A percentile compares a stretch with the other conserved stretches of the same genome.
Evolutionary conservation across 345 rosid species (phyloP).

Genomic region (Clausena lansium): DNA sequence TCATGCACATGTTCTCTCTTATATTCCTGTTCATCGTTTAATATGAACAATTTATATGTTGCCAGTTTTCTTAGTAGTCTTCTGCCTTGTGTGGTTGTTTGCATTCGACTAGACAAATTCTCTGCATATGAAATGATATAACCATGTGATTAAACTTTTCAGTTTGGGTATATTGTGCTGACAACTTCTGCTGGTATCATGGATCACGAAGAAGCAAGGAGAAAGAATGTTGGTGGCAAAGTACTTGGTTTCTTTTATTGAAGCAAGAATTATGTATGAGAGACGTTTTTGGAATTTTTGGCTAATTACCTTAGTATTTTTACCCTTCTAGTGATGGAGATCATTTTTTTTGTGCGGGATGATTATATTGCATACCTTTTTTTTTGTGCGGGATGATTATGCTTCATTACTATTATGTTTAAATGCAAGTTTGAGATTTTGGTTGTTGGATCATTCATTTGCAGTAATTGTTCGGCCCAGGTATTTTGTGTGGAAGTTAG

Average conservation of each 20-base stretch:
- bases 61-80: neutral
- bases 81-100: neutral
- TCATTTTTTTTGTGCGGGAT: neutral
- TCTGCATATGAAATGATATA: neutral
- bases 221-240: conserved; percentile 85
- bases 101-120: neutral
- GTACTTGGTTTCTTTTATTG: conserved; percentile 77
- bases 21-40: neutral
- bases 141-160: conserved; percentile 21
- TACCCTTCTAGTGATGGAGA: neutral
- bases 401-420: neutral
- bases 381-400: neutral
- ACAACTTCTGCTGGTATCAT: conserved; percentile 86
- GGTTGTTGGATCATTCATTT: neutral
- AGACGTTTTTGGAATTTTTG: conserved; percentile 15
- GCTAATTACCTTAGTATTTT: conserved; percentile 5
- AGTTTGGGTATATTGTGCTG: conserved; percentile 81
- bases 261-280: neutral
- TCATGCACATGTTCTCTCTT: neutral
- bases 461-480: neutral
- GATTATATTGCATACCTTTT: neutral
- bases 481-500: neutral
- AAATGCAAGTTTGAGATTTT: conserved; percentile 4
- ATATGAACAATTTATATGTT: neutral
- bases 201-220: conserved; percentile 91